A percentile compares a stretch with the other conserved stretches of the same genome.
Conservation (phyloP, 2,329 filamentous ascomycete species). For the Sporothrix brasiliensis region DNA sequence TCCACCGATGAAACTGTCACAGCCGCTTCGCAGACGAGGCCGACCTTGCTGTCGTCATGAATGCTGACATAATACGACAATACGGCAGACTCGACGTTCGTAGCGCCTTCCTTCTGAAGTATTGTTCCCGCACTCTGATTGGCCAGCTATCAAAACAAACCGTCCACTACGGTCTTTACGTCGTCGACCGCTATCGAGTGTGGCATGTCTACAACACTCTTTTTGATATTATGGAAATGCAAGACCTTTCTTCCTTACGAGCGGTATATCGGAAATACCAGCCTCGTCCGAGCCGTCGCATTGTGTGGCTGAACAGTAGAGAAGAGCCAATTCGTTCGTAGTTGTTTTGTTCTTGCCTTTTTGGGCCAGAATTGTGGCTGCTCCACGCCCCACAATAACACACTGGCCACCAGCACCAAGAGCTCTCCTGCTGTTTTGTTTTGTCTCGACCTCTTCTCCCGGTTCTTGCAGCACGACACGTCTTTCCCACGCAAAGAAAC, state of each 20-base stretch:
- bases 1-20: background rate
- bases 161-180: background rate
- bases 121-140: slow-evolving; percentile 28
- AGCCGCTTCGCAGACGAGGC: background rate
- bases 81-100: background rate
- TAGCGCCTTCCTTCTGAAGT: background rate
- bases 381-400: slow-evolving; percentile 28
- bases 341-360: slow-evolving; percentile 32
- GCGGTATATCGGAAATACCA: too few species aligned
- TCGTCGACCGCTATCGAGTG: background rate
- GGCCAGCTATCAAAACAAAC: slow-evolving; percentile 32
- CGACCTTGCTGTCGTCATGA: background rate
- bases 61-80: slow-evolving; percentile 16
- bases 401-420: background rate
- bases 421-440: slow-evolving; percentile 30
- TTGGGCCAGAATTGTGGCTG: slow-evolving; percentile 13
- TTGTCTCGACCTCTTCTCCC: slow-evolving; percentile 21
- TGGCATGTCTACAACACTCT: background rate
- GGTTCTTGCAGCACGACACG: slow-evolving; percentile 25
- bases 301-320: background rate
- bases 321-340: background rate
- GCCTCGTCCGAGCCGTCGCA: background rate
- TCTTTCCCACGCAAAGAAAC: slow-evolving; percentile 26
- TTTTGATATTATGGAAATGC: too few species aligned
- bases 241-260: background rate